Percentiles rank a stretch among this genome's conserved stretches.
Conservation (phyloP, 345 rosid genomes). For the Physaria fendleri region DNA sequence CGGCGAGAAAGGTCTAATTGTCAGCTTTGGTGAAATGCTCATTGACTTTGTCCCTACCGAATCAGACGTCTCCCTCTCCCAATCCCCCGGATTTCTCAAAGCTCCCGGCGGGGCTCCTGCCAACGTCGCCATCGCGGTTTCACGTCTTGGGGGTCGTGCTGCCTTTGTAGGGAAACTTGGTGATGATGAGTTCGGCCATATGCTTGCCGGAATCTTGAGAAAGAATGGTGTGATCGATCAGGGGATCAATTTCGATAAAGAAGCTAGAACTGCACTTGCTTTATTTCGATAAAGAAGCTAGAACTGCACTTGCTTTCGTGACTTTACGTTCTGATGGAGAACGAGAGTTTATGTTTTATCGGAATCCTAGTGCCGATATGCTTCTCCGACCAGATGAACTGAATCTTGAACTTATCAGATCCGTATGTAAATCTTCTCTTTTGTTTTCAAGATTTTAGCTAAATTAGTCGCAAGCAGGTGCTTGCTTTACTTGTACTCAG, state of each 20-base stretch:
- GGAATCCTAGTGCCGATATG: constrained; percentile 73
- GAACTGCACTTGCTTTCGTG: constrained; percentile 61
- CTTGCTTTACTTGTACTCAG: too few relatives aligned
- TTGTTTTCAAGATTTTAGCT: constrained; percentile 11
- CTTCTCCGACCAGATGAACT: constrained; percentile 53
- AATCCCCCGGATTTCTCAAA: constrained; percentile 43
- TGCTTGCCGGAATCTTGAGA: constrained; percentile 51
- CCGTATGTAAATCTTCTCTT: constrained; percentile 26
- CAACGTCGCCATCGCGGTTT: constrained; percentile 47
- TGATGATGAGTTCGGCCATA: constrained; percentile 61
- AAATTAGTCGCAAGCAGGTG: too few relatives aligned
- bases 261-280: constrained; percentile 64
- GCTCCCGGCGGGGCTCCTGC: constrained; percentile 67
- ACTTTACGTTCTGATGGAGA: constrained; percentile 54
- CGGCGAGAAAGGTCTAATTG: constrained; percentile 31
- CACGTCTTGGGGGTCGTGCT: constrained; percentile 48
- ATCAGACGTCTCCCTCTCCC: constrained; percentile 51
- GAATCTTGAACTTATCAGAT: constrained; percentile 38
- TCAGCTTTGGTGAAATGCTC: constrained; percentile 49
- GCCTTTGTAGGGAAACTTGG: constrained; percentile 56
- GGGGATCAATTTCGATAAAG: constrained; percentile 46
- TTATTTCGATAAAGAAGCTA: constrained; percentile 53
- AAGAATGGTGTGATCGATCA: constrained; percentile 44
- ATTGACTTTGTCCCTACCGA: constrained; percentile 53
- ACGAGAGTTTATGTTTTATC: constrained; percentile 57